Evolutionary conservation across 129 eudicot species (phyloP), one percentile per base, ranked within the genome.

Genomic region (Helichrysum umbraculigerum): DNA sequence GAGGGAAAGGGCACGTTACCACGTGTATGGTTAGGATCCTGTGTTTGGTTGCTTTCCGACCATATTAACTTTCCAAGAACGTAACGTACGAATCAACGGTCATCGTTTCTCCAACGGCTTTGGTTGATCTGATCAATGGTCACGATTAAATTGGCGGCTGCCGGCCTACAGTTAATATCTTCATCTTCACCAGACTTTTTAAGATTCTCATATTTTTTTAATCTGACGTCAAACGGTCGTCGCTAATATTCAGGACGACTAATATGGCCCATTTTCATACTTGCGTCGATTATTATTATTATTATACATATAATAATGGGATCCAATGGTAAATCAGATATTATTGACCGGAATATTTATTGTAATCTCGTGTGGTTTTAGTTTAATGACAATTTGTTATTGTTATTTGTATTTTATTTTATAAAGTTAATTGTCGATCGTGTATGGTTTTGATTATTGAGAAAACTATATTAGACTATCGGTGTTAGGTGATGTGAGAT

Each of bases 161-260:
- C 97, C 94, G 92, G 73, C 97, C 93, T 67, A 37, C 32, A 44
- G 78, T 70, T 47, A 66, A 81, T 79, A 70, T 77, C 68, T 34
- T 76, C 77, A 60, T 60, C 35, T 78, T 64, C 22, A 50, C 32
- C 47, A 33, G 80, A 75, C 73, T 54, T 59, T 74, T 39, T 1
- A 29, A 51, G 57, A 66, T 34, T 73, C 63, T 56, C 72, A 20
- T 19, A 44, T 10, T 32, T 61, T 54, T 72, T 54, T 56, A 32
- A 17, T 54, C 76, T 76, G 78, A 79, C 82, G 82, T 62, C 67
- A 52, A 66, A 71, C 19, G 58, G 77, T 78, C 66, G 72, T 61
- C 52, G 77, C 67, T 78, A 79, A 32, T 32, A 60, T 70, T 17
- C 66, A 59, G 76, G 75, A 73, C 75, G 79, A 72, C 61, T 73